These are phyloP conservation scores for Avena eriantha DNA, from an alignment of 176 grass and related monocot species.

Conservation along the genomic window DNA sequence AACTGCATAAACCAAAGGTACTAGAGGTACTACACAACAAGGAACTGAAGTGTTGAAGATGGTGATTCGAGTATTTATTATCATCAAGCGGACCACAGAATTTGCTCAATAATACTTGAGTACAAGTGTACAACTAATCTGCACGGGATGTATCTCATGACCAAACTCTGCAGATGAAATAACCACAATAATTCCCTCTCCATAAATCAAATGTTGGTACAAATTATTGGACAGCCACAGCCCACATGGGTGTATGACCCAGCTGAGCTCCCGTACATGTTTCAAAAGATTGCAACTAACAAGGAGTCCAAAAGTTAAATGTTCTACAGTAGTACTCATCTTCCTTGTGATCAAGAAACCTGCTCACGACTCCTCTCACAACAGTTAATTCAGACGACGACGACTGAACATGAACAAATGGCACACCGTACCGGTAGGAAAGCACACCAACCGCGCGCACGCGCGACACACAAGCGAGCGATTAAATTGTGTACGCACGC, in stretches of 20 bases:
- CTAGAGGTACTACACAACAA: too few relatives aligned
- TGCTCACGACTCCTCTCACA: conserved; percentile 14
- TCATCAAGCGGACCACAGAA: background rate
- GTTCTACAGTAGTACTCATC: background rate
- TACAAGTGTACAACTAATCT: background rate
- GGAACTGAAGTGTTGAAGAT: too few relatives aligned
- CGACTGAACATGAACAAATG: conserved; percentile 34
- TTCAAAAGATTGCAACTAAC: conserved; percentile 49
- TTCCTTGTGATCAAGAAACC: conserved; percentile 38
- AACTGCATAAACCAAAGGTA: too few relatives aligned
- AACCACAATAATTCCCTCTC: background rate
- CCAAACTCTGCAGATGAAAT: background rate
- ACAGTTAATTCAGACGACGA: conserved; percentile 32
- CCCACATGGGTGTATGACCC: conserved; percentile 28
- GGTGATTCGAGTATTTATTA: too few relatives aligned
- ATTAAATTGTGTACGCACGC: background rate
- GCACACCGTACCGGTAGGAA: background rate
- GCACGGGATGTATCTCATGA: background rate
- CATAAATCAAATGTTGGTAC: conserved; percentile 11
- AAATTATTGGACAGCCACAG: conserved; percentile 44
- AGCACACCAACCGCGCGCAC: conserved; percentile 49
- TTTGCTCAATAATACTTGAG: background rate
- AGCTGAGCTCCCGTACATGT: conserved; percentile 10
- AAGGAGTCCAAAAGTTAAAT: conserved; percentile 30
- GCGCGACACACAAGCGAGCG: conserved; percentile 27